Conservation (phyloP, 2,329 filamentous ascomycete genomes). For the Decorospora gaudefroyi region DNA sequence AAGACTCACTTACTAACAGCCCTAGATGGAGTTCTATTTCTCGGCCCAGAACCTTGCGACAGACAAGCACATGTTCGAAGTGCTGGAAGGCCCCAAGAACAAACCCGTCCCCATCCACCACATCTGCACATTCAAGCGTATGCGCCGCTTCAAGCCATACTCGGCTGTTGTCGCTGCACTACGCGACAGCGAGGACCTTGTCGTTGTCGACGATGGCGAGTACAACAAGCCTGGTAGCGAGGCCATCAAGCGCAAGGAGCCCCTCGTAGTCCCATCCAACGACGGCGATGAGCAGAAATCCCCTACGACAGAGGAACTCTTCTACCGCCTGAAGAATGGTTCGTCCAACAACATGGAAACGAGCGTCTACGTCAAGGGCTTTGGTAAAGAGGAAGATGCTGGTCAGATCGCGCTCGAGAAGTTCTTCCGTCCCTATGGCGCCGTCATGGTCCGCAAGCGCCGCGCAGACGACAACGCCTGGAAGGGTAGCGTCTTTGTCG, state of each 20-base stretch:
- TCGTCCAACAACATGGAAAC: constrained; percentile 69
- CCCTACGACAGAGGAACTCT: constrained; percentile 48
- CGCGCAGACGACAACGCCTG: constrained; percentile 71
- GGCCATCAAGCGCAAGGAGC: constrained; percentile 69
- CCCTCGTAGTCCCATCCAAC: constrained; percentile 53
- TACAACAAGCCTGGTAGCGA: constrained; percentile 55
- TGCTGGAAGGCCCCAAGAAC: constrained; percentile 78
- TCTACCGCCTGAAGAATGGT: constrained; percentile 57
- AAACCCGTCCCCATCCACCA: constrained; percentile 77
- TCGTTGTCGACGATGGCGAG: constrained; percentile 72
- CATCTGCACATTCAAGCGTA: constrained; percentile 89
- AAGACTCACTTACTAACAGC: constrained; percentile 21
- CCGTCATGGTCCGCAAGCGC: constrained; percentile 82
- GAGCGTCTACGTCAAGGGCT: constrained; percentile 92
- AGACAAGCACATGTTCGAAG: constrained; percentile 83
- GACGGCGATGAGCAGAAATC: constrained; percentile 38
- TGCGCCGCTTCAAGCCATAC: constrained; percentile 92
- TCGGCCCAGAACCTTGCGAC: constrained; percentile 85
- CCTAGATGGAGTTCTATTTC: constrained; percentile 93
- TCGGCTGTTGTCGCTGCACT: constrained; percentile 81
- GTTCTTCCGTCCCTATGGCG: constrained; percentile 82
- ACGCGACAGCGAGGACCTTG: constrained; percentile 73
- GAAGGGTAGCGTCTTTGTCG: constrained; percentile 96
- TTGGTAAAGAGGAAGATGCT: constrained; percentile 78
- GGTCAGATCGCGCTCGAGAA: constrained; percentile 94